Evolutionary conservation across 2,329 filamentous ascomycete genomes (phyloP).

Genomic region (Cadophora sp.): DNA sequence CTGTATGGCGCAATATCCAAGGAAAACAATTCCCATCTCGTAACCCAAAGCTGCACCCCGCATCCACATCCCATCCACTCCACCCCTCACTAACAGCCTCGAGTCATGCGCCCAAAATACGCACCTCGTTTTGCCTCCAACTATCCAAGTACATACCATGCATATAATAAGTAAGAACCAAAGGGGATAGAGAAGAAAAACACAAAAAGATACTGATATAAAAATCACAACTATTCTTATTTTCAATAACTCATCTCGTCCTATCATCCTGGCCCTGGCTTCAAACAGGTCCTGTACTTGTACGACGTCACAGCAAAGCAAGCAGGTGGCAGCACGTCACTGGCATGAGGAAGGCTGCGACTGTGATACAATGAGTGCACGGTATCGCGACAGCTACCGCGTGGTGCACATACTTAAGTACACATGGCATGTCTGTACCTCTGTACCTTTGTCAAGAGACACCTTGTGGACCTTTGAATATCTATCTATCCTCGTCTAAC

Average conservation of each 20-base stretch:
- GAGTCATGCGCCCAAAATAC: background rate
- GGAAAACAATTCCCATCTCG: slow-evolving; percentile 9
- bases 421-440: background rate
- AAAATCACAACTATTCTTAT: too few species aligned
- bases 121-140: background rate
- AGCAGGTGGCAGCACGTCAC: background rate
- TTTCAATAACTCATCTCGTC: too few species aligned
- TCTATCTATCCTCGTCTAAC: background rate
- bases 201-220: too few species aligned
- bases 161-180: too few species aligned
- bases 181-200: too few species aligned
- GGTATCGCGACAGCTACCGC: background rate
- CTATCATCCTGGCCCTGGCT: too few species aligned
- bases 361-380: too few species aligned
- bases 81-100: background rate
- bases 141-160: too few species aligned
- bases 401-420: background rate
- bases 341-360: too few species aligned
- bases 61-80: background rate
- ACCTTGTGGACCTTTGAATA: background rate
- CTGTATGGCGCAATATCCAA: background rate
- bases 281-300: too few species aligned
- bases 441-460: background rate
- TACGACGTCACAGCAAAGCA: background rate
- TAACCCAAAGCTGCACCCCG: slow-evolving; percentile 8